Percentiles rank a stretch among this genome's conserved stretches.
These are phyloP conservation scores for Nemania serpens DNA, from an alignment of 2,329 filamentous ascomycete genomes.

Conservation along the genomic window DNA sequence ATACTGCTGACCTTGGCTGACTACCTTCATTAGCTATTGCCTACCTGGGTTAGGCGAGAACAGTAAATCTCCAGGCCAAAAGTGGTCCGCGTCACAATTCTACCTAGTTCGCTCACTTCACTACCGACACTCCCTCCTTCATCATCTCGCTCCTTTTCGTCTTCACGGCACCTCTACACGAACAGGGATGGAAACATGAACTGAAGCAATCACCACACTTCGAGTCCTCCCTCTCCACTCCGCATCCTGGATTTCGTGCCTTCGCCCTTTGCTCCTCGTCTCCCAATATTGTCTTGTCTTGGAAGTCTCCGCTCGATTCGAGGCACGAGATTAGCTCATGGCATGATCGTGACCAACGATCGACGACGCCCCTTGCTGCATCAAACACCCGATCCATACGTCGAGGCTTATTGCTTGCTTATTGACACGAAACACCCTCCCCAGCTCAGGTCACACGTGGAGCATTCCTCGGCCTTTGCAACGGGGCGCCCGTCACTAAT, in stretches of 20 bases:
- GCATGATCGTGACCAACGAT: conserved; percentile 8
- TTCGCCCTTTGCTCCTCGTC: background rate
- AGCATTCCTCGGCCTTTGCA: conserved; percentile 30
- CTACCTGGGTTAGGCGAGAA: no score
- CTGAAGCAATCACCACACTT: conserved; percentile 3
- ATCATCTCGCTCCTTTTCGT: no score
- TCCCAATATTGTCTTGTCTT: conserved; percentile 10
- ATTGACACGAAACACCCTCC: conserved; percentile 26
- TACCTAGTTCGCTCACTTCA: conserved; percentile 12
- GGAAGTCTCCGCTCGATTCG: conserved; percentile 11
- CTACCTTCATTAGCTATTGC: background rate
- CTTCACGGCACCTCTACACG: background rate
- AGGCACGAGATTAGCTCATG: conserved; percentile 14
- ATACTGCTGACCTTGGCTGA: background rate
- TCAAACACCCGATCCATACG: conserved; percentile 21
- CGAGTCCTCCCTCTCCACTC: background rate
- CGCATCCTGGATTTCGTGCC: background rate
- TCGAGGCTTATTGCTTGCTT: background rate
- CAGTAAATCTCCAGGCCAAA: background rate
- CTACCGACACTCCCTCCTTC: conserved; percentile 21
- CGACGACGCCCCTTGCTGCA: conserved; percentile 18
- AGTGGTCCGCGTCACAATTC: conserved; percentile 25
- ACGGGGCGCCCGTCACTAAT: conserved; percentile 26
- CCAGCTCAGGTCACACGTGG: conserved; percentile 28
- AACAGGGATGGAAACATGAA: background rate